Percentiles rank a stretch among this genome's conserved stretches.
Conservation (phyloP, 2,329 filamentous ascomycete genomes). For the Escovopsis weberi region DNA sequence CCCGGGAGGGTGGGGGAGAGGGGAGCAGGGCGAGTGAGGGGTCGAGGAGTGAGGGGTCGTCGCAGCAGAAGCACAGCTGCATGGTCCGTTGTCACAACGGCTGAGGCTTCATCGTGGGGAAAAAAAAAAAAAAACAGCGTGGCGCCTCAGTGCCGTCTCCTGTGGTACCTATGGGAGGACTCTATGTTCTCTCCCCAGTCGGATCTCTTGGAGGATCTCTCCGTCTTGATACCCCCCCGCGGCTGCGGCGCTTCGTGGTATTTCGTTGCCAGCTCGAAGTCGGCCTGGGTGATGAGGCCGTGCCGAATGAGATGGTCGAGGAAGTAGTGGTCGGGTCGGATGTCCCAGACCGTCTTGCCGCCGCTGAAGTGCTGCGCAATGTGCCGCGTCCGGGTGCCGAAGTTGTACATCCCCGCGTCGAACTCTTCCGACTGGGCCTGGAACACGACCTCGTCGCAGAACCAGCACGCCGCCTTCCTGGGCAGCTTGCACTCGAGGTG, state of each 20-base stretch:
- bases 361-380: conserved; percentile 29
- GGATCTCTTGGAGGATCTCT: neutral
- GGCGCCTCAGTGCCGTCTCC: neutral
- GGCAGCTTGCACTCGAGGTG: conserved; percentile 26
- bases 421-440: conserved; percentile 4
- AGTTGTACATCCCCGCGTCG: conserved; percentile 13
- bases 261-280: conserved; percentile 8
- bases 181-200: no score
- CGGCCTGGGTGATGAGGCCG: conserved; percentile 13
- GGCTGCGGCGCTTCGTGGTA: conserved; percentile 5
- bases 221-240: conserved; percentile 2
- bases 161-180: no score
- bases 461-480: conserved; percentile 29
- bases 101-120: no score
- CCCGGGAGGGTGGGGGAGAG: no score
- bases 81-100: no score
- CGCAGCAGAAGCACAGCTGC: no score
- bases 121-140: no score
- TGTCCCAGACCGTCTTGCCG: conserved; percentile 10
- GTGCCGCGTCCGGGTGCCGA: conserved; percentile 31
- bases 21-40: no score
- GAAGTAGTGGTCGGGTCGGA: conserved; percentile 26
- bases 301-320: conserved; percentile 21
- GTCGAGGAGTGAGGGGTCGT: no score
- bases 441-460: conserved; percentile 28